Percentiles rank a stretch among this genome's conserved stretches.
Evolutionary conservation across 1,284 basidiomycete species (phyloP).

Genomic region (Lignosus rhinocerotis): DNA sequence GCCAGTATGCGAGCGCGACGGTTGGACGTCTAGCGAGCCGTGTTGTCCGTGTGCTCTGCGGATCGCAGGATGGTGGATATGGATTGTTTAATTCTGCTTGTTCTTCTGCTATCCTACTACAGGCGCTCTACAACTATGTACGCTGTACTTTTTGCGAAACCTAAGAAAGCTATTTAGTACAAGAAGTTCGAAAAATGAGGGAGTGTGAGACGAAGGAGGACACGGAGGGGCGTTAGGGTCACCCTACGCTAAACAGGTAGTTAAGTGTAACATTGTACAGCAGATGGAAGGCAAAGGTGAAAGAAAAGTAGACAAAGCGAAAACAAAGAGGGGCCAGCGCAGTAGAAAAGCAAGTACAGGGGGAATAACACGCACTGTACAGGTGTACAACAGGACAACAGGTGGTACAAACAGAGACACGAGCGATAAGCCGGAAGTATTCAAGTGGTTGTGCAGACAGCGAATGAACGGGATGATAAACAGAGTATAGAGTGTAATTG

Average conservation of each 20-base stretch:
- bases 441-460: slow-evolving; percentile 1
- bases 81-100: not conserved
- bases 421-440: not conserved
- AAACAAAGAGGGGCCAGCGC: not conserved
- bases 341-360: not conserved
- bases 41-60: too few species aligned
- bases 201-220: not conserved
- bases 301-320: not conserved
- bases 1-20: too few species aligned
- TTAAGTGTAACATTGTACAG: not conserved
- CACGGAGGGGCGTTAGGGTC: not conserved
- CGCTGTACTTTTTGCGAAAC: slow-evolving; percentile 21
- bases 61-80: not conserved
- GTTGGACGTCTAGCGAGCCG: too few species aligned
- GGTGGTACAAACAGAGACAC: slow-evolving; percentile 1
- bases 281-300: not conserved
- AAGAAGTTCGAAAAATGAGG: not conserved
- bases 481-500: slow-evolving; percentile 14
- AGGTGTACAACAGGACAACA: not conserved
- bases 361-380: not conserved
- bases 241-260: not conserved
- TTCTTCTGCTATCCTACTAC: slow-evolving; percentile 16
- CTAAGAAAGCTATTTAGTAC: not conserved
- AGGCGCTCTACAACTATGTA: slow-evolving; percentile 21
- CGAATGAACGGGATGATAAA: slow-evolving; percentile 6